Evolutionary conservation across 805 yeast species (phyloP).

Genomic region (Yarrowia deformans): DNA sequence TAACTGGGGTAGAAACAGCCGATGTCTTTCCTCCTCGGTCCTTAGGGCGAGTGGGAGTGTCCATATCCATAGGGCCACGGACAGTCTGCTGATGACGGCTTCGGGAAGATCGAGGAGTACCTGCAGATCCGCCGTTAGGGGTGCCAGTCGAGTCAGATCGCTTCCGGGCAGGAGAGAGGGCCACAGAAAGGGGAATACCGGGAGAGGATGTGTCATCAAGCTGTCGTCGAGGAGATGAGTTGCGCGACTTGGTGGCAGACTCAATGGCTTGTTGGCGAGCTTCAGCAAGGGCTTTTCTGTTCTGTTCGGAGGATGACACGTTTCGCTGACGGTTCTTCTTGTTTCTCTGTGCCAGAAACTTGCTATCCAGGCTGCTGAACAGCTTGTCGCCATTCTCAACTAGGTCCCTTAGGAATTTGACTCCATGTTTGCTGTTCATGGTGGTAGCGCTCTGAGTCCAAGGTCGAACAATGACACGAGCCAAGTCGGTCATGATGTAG

Average conservation of each 20-base stretch:
- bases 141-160: slow-evolving; percentile 27
- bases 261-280: slow-evolving; percentile 44
- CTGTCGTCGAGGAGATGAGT: slow-evolving; percentile 34
- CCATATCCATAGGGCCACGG: slow-evolving; percentile 13
- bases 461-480: slow-evolving; percentile 46
- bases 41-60: slow-evolving; percentile 22
- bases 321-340: slow-evolving; percentile 42
- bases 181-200: slow-evolving; percentile 33
- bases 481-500: slow-evolving; percentile 2
- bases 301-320: slow-evolving; percentile 43
- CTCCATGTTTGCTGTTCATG: slow-evolving; percentile 48
- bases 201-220: slow-evolving; percentile 30
- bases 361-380: slow-evolving; percentile 43
- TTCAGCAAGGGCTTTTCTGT: slow-evolving; percentile 44
- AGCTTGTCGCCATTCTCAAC: slow-evolving; percentile 43
- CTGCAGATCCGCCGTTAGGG: slow-evolving; percentile 4
- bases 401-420: slow-evolving; percentile 45
- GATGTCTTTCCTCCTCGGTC: not conserved
- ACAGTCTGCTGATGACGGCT: slow-evolving; percentile 12
- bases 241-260: slow-evolving; percentile 32
- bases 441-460: slow-evolving; percentile 47
- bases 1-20: slow-evolving; percentile 6
- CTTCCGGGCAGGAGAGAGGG: slow-evolving; percentile 31
- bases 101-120: slow-evolving; percentile 25
- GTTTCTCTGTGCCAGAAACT: slow-evolving; percentile 31